A percentile compares a stretch with the other conserved stretches of the same genome.
These are phyloP conservation scores for Baeospora myosura DNA, from an alignment of 1,284 basidiomycete species.

Conservation along the genomic window DNA sequence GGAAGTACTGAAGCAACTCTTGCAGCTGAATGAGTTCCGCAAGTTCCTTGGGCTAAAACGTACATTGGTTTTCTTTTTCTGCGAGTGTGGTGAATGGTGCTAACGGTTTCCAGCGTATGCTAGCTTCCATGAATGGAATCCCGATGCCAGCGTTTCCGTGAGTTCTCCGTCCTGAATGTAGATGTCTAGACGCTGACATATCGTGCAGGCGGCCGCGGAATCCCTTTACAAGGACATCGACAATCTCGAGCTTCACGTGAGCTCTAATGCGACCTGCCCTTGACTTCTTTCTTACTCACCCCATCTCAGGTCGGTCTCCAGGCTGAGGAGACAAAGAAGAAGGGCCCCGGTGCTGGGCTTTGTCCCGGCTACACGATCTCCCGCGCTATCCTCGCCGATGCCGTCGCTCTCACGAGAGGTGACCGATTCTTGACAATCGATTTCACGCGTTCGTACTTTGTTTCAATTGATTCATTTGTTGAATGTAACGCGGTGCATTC, in stretches of 20 bases:
- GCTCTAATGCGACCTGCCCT: slow-evolving; percentile 13
- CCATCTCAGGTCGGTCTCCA: slow-evolving; percentile 53
- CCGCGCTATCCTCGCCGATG: slow-evolving; percentile 78
- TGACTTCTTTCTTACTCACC: too few relatives aligned
- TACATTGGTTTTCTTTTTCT: slow-evolving; percentile 14
- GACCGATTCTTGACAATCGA: slow-evolving; percentile 79
- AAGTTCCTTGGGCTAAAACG: slow-evolving; percentile 40
- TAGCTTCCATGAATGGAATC: slow-evolving; percentile 75
- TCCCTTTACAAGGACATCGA: slow-evolving; percentile 69
- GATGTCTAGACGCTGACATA: slow-evolving; percentile 7
- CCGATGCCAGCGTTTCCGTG: slow-evolving; percentile 54
- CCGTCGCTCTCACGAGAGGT: slow-evolving; percentile 64
- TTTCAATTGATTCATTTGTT: slow-evolving; percentile 1
- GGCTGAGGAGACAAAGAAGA: slow-evolving; percentile 68
- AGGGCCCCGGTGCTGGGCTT: slow-evolving; percentile 70
- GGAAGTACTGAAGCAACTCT: slow-evolving; percentile 1
- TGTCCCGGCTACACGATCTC: slow-evolving; percentile 87
- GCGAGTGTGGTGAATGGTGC: not conserved
- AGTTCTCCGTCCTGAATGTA: slow-evolving; percentile 16
- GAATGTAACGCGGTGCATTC: slow-evolving; percentile 3
- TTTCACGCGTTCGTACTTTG: slow-evolving; percentile 47
- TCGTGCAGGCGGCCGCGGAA: slow-evolving; percentile 49
- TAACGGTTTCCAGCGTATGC: slow-evolving; percentile 36
- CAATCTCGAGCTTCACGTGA: slow-evolving; percentile 67
- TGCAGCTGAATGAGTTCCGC: slow-evolving; percentile 44